Percentiles rank a stretch among this genome's conserved stretches.
Evolutionary conservation across 208 protist genomes (phyloP).

Genomic region (Trypanosoma avium): DNA sequence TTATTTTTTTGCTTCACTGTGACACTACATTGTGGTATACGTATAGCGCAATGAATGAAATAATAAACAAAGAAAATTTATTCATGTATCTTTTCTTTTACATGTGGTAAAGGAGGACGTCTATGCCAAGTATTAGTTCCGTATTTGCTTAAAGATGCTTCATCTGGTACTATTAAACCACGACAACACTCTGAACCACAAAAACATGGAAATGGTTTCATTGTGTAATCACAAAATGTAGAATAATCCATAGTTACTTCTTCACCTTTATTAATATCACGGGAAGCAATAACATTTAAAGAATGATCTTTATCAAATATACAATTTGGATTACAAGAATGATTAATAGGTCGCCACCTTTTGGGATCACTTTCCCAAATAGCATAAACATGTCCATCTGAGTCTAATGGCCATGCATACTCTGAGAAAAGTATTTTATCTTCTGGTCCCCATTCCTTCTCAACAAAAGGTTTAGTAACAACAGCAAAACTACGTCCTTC

Average conservation of each 20-base stretch:
- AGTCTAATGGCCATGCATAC: slow-evolving; percentile 89
- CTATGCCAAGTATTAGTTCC: slow-evolving; percentile 70
- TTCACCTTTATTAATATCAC: slow-evolving; percentile 65
- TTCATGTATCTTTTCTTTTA: not conserved
- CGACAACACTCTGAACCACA: slow-evolving; percentile 69
- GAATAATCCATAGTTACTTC: slow-evolving; percentile 89
- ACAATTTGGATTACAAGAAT: slow-evolving; percentile 87
- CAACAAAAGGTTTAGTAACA: slow-evolving; percentile 68
- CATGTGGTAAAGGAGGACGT: slow-evolving; percentile 23
- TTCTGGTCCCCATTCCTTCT: slow-evolving; percentile 46
- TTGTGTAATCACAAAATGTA: slow-evolving; percentile 87
- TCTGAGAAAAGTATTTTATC: slow-evolving; percentile 67
- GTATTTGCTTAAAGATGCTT: slow-evolving; percentile 52
- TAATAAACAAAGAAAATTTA: not conserved
- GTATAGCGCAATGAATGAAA: not conserved
- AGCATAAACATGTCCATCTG: slow-evolving; percentile 81
- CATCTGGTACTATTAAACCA: slow-evolving; percentile 55
- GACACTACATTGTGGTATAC: too few species aligned
- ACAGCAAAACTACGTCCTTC: slow-evolving; percentile 74
- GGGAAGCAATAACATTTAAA: slow-evolving; percentile 81
- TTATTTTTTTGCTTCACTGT: too few species aligned
- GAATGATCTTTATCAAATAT: slow-evolving; percentile 77
- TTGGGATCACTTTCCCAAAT: slow-evolving; percentile 80
- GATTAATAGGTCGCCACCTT: slow-evolving; percentile 86
- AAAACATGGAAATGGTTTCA: slow-evolving; percentile 83